A percentile compares a stretch with the other conserved stretches of the same genome.
These are phyloP conservation scores for Aristolochia fimbriata DNA, from an alignment of 164 flowering plant species.

Conservation along the genomic window DNA sequence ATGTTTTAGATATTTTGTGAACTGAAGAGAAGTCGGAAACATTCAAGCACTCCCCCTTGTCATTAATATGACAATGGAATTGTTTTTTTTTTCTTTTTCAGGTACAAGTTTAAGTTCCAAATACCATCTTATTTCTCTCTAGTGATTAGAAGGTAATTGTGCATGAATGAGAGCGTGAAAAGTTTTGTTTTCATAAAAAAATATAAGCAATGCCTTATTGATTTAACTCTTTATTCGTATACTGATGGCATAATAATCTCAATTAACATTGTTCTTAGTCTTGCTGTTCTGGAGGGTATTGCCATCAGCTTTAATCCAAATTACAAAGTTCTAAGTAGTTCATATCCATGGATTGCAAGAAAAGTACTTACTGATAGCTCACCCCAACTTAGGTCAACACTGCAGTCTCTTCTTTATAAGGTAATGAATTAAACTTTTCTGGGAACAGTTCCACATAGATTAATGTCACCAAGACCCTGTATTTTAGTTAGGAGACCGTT, in stretches of 20 bases:
- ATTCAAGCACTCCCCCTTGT: too few species aligned
- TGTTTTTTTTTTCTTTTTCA: slow-evolving; percentile 13
- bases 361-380: slow-evolving; percentile 86
- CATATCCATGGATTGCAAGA: slow-evolving; percentile 98
- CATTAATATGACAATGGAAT: not conserved
- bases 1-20: too few species aligned
- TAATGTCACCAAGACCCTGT: too few species aligned
- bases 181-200: not conserved
- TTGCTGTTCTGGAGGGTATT: slow-evolving; percentile 95
- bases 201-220: not conserved
- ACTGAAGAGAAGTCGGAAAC: too few species aligned
- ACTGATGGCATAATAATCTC: too few species aligned
- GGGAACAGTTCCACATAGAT: too few species aligned
- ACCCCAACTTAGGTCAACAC: slow-evolving; percentile 61
- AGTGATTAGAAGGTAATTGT: slow-evolving; percentile 39
- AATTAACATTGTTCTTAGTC: slow-evolving; percentile 30
- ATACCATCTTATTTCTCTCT: too few species aligned
- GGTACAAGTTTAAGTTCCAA: too few species aligned
- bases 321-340: slow-evolving; percentile 88
- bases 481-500: too few species aligned
- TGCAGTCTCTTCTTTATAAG: slow-evolving; percentile 72
- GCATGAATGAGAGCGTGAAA: not conserved
- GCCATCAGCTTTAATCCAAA: slow-evolving; percentile 66
- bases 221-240: not conserved
- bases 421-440: slow-evolving; percentile 16